phyloP scores from a whole-genome alignment of 2,329 filamentous ascomycete species.

The Orbilia brochopaga region DNA sequence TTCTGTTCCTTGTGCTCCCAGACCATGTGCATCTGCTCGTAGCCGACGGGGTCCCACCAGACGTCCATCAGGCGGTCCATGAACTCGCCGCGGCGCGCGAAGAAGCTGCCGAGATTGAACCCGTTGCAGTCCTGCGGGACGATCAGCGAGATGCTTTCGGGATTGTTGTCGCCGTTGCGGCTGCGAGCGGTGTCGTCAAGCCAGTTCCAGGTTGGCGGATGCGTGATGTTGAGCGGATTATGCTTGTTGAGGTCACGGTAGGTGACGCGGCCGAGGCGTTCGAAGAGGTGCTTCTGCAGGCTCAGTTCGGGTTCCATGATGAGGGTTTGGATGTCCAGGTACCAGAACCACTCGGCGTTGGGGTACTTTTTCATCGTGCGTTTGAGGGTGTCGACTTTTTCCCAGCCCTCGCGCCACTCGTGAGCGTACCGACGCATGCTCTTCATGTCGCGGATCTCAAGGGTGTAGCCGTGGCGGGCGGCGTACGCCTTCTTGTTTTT shows the following conservation, averaged over 20 bases:
- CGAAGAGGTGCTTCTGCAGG: slow-evolving; percentile 87
- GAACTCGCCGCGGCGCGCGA: slow-evolving; percentile 83
- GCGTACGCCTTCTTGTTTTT: slow-evolving; percentile 93
- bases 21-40: slow-evolving; percentile 98
- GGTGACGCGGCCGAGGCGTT: slow-evolving; percentile 72
- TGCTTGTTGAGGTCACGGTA: slow-evolving; percentile 97
- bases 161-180: slow-evolving; percentile 74
- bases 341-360: slow-evolving; percentile 99
- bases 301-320: slow-evolving; percentile 96
- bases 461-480: slow-evolving; percentile 85
- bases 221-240: slow-evolving; percentile 91
- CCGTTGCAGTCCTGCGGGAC: slow-evolving; percentile 92
- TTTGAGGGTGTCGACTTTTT: slow-evolving; percentile 94
- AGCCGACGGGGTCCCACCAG: slow-evolving; percentile 98
- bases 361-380: slow-evolving; percentile 91
- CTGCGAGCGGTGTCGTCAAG: slow-evolving; percentile 78
- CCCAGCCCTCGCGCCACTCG: slow-evolving; percentile 97
- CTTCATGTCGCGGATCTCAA: slow-evolving; percentile 98
- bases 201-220: slow-evolving; percentile 68
- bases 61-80: slow-evolving; percentile 89
- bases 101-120: slow-evolving; percentile 97
- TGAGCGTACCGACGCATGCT: slow-evolving; percentile 98
- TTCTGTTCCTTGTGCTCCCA: slow-evolving; percentile 99
- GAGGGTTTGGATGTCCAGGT: slow-evolving; percentile 96
- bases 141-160: slow-evolving; percentile 82